Base-by-base conservation (phyloP, 352 stramenopile species). In the Elongisporangium senticosum region DNA sequence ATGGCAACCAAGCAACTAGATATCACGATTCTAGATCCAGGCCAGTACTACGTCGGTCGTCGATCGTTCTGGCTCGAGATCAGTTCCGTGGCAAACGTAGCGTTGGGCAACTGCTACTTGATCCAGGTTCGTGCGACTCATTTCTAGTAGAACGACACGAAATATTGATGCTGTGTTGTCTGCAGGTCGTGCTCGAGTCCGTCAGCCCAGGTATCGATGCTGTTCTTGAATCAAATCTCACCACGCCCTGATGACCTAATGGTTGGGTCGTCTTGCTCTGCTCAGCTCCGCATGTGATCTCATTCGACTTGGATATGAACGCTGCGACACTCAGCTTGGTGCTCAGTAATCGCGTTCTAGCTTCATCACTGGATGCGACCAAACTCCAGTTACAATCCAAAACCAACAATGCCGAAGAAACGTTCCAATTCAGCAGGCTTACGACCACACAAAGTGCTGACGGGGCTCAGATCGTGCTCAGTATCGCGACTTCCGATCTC, bases 231-330 rank as follows among this genome's bases (percentile, higher is more conserved):
- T 51, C n/a, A 33, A n/a, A n/a, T n/a, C n/a, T n/a, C n/a, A n/a
- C n/a, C n/a, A n/a, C n/a, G 10, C 22, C 22, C 20, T 21, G 53
- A n/a, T 19, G 22, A 2, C 7, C 14, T 55, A 26, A 37, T 22
- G 33, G 15, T 15, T 24, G 5, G 11, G 2, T 62, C n/a, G n/a
- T n/a, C n/a, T n/a, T n/a, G n/a, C n/a, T 43, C 7, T 23, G 6
- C 17, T 22, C 13, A 62, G 53, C 61, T 5, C 79, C 81, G 15
- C 73, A 67, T 28, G 39, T 89, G 2, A 17, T 61, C 1, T 64
- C 66, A 0, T 91, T 86, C 24, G 74, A 76, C 20, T 55, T 91
- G 4, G 54, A 91, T 26, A 76, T 91, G 77, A 61, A 74, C 28
- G 4, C 56, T 0, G 72, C 72, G 6, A 72, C 19, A 0, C 54